Evolutionary conservation across 2,329 filamentous ascomycete species (phyloP), one percentile per base, ranked within the genome.

Genomic region (Davidsoniella eucalypti): DNA sequence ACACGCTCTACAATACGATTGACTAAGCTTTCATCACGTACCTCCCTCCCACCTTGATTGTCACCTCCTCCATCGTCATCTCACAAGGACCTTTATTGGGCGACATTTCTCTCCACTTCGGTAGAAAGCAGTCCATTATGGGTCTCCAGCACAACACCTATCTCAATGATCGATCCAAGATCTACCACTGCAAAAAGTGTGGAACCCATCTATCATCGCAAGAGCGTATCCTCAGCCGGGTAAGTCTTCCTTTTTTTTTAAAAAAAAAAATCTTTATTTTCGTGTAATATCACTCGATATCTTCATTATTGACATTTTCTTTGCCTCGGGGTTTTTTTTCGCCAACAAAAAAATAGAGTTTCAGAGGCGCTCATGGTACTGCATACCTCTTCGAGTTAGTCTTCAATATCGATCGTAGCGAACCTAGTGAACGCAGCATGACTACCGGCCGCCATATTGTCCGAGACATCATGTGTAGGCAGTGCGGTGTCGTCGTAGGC

Each of bases 291-390:
- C 36, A 23, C 38, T 5, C 36, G 25, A 6, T 46, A 37, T 33
- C 16, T 3, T 23, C 33, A 9, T 14, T 21, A 14, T 45, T 6
- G 29, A 45, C 21, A 5, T 36, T 26, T 3, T 21, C 21, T 21
- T 21, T 21, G 21, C 21, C 21, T 21, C 21, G 23, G 17, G 6
- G 12, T 17, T 18, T 17, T 29, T 46, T 37, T 9, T 18, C 51
- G 26, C 29, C 8, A 21, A 18, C 17, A 9, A 7, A 18, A 12
- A 17, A 17, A 45, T 64, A 96, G 87, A 95, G 94, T 69, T 98
- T 98, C 71, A 87, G 92, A 55, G 92, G 92, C 60, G 90, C 96
- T 65, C 90, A 96, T 65, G 92, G 92, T 63, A 96, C 96, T 69
- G 92, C 92, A 51, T 98, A 88, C 67, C 82, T 98, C 57, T 96